These are phyloP conservation scores for Ilyonectria mors-panacis DNA, from an alignment of 2,329 filamentous ascomycete genomes.

Conservation along the genomic window DNA sequence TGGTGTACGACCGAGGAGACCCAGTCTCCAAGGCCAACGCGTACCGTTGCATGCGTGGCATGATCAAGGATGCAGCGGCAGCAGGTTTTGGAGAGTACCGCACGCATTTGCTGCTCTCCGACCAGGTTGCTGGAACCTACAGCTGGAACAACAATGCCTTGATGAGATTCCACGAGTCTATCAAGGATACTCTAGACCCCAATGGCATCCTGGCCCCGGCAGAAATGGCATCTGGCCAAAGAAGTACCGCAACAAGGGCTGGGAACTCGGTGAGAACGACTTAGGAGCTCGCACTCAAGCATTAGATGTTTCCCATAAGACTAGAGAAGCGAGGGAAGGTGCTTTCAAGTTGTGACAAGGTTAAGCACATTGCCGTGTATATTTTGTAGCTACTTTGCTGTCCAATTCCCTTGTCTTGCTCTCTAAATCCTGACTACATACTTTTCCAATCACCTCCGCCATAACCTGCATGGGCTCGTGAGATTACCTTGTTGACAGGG, in stretches of 20 bases:
- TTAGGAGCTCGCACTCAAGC: not conserved
- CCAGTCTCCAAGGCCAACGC: conserved; percentile 22
- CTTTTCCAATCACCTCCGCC: not conserved
- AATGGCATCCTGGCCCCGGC: conserved; percentile 38
- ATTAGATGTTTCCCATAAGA: not conserved
- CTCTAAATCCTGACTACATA: not conserved
- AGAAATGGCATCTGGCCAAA: conserved; percentile 38
- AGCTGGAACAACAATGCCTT: conserved; percentile 37
- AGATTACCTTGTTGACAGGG: too few relatives aligned
- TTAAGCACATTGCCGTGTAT: not conserved
- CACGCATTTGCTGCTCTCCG: conserved; percentile 37
- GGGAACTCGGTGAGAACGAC: not conserved
- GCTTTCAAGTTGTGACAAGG: not conserved
- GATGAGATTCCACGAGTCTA: conserved; percentile 27
- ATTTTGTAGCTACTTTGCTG: not conserved
- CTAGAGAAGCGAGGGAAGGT: not conserved
- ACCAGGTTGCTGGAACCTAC: conserved; percentile 39
- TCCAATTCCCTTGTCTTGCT: not conserved
- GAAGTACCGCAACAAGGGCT: conserved; percentile 14
- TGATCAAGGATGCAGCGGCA: conserved; percentile 35
- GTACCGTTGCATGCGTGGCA: conserved; percentile 23
- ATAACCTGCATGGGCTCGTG: too few relatives aligned
- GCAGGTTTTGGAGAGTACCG: conserved; percentile 40
- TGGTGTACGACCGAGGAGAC: conserved; percentile 34
- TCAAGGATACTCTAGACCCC: conserved; percentile 36